Evolutionary conservation across 2,329 filamentous ascomycete species (phyloP).

Genomic region (Xylariaceae sp.): DNA sequence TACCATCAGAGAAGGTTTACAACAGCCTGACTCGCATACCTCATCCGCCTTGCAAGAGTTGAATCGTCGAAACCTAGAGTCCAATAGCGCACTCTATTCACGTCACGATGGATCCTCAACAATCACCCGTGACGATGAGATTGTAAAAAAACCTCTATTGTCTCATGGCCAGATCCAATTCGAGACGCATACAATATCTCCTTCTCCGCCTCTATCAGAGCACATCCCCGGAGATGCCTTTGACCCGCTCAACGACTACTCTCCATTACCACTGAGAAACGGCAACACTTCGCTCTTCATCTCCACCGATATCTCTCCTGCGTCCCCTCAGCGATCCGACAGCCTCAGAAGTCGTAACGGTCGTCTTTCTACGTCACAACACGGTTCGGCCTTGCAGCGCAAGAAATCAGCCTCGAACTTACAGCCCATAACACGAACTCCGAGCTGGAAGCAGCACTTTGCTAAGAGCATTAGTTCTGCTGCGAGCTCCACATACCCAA

Average conservation of each 20-base stretch:
- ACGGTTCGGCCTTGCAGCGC: conserved; percentile 45
- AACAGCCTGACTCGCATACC: conserved; percentile 30
- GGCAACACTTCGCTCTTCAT: conserved; percentile 44
- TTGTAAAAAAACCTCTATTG: conserved; percentile 25
- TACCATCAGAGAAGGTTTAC: conserved; percentile 23
- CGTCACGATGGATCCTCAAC: conserved; percentile 24
- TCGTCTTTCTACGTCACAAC: conserved; percentile 42
- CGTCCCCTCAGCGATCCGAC: conserved; percentile 39
- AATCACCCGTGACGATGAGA: conserved; percentile 12
- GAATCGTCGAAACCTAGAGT: conserved; percentile 37
- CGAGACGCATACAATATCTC: conserved; percentile 48
- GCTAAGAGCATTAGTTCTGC: conserved; percentile 60
- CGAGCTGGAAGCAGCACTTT: conserved; percentile 65
- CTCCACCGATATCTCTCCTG: conserved; percentile 46
- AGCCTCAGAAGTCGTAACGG: conserved; percentile 47
- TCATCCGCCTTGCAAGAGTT: conserved; percentile 34
- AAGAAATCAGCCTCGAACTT: conserved; percentile 54
- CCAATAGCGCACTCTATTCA: conserved; percentile 32
- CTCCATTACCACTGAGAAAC: conserved; percentile 29
- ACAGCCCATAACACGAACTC: conserved; percentile 63
- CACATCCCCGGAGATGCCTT: conserved; percentile 28
- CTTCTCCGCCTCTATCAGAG: conserved; percentile 44
- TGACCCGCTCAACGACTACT: conserved; percentile 28
- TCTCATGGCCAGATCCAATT: conserved; percentile 43
- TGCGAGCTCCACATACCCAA: conserved; percentile 72